phyloP scores from a whole-genome alignment of 176 grass and related monocot genomes.

The Thinopyrum elongatum region DNA sequence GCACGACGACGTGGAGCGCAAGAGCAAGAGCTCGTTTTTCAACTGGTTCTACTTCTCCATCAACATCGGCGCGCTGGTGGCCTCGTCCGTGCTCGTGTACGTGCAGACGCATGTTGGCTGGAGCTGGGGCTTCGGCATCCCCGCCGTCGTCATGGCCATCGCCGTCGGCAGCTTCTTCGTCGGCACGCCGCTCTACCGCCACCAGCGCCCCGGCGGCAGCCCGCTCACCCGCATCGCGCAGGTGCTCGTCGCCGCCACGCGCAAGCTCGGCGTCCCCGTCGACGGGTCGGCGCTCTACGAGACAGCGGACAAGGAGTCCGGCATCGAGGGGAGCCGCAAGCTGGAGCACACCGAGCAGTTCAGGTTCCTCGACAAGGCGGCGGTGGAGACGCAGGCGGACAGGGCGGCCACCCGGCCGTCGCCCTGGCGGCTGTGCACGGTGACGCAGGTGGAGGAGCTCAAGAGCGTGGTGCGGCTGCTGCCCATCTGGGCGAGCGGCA shows the following conservation, averaged over 20 bases:
- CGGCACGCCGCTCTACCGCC: slow-evolving; percentile 74
- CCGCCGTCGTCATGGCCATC: slow-evolving; percentile 74
- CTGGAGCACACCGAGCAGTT: slow-evolving; percentile 74
- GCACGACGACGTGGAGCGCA: slow-evolving; percentile 48
- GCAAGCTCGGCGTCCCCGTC: slow-evolving; percentile 49
- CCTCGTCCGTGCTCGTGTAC: slow-evolving; percentile 74
- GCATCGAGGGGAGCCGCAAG: slow-evolving; percentile 73
- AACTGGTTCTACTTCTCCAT: slow-evolving; percentile 98
- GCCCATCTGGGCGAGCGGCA: slow-evolving; percentile 42
- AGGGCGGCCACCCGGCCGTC: not conserved
- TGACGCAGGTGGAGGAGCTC: slow-evolving; percentile 69
- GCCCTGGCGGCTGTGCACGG: slow-evolving; percentile 70
- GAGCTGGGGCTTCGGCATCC: slow-evolving; percentile 91
- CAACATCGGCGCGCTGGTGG: slow-evolving; percentile 81
- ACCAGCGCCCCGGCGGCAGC: slow-evolving; percentile 81
- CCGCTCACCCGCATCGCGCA: slow-evolving; percentile 71
- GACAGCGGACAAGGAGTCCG: slow-evolving; percentile 61
- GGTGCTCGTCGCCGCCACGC: slow-evolving; percentile 57
- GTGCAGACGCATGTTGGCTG: slow-evolving; percentile 85
- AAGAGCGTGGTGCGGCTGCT: slow-evolving; percentile 28
- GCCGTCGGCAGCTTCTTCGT: slow-evolving; percentile 76
- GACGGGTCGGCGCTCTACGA: slow-evolving; percentile 42
- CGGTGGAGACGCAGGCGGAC: slow-evolving; percentile 47
- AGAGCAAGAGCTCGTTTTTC: slow-evolving; percentile 82
- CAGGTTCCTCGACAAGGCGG: slow-evolving; percentile 67